Base-by-base conservation (phyloP, 176 grass and related monocot genomes). In the Eleusine indica region DNA sequence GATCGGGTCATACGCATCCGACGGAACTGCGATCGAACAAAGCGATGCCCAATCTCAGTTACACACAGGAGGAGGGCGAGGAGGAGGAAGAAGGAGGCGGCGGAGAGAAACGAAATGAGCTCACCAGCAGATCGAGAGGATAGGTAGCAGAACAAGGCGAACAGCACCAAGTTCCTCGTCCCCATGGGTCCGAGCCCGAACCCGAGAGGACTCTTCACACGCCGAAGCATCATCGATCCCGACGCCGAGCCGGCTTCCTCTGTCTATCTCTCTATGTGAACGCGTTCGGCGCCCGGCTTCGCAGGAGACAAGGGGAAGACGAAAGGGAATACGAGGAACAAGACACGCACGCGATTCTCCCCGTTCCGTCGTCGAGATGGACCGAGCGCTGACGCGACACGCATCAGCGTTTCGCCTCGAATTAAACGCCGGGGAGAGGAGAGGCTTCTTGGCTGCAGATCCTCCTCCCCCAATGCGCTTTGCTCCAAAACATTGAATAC, bases 1-100 rank as follows among this genome's bases (percentile, higher is more conserved):
- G 44, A 87, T 29, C 5, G 91, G 86, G 69, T 96, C 94, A 25
- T 96, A 96, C 2, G 82, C 91, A 64, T 79, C 94, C 87, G 90
- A 40, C 17, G 11, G 18, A 66, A 69, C 61, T 51, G 37, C 51
- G 30, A 71, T 12, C 16, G 53, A 75, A 74, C 22, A 16, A 64
- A 46, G 18, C 43, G 2, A 78, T 29, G 47, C 14, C 22, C 22
- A 25, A 65, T 12, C 61, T 1, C 14, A 12, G n/a, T 7, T 40
- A 52, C n/a, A 11, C 57, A 1, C 7, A 32, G 5, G 39, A n/a
- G 18, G 52, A 56, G 16, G 17, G 6, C 4, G 15, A 54, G 17
- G 3, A 18, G 17, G 52, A 70, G 67, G 25, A n/a, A 13, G 5
- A 60, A 30, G 7, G 6, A 5, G 18, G 77, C 58, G 8, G 18